Evolutionary conservation across 768 basidiomycete species (phyloP).

Genomic region (Collybia sp.): DNA sequence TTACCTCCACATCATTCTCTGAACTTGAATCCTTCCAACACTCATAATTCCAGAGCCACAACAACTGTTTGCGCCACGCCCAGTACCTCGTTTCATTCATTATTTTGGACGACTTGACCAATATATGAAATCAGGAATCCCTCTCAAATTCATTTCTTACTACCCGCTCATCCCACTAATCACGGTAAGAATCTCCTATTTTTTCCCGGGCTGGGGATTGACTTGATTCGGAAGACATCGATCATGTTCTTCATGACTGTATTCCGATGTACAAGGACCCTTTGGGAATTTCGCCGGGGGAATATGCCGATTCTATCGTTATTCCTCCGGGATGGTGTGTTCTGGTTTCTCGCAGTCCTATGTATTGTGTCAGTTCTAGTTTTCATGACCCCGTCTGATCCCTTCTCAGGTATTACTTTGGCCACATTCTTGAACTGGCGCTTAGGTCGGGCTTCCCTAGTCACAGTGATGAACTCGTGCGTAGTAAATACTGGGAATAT

Average conservation of each 20-base stretch:
- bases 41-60: too few relatives aligned
- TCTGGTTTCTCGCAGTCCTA: conserved; percentile 7
- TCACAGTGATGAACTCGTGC: neutral
- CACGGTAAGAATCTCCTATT: too few relatives aligned
- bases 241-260: conserved; percentile 4
- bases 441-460: neutral
- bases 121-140: too few relatives aligned
- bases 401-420: neutral
- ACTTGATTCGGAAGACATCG: neutral
- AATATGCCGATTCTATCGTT: conserved; percentile 3
- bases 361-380: neutral
- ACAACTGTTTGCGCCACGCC: too few relatives aligned
- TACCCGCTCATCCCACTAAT: too few relatives aligned
- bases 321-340: conserved; percentile 5
- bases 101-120: too few relatives aligned
- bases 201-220: too few relatives aligned
- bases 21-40: too few relatives aligned
- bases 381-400: neutral
- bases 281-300: neutral
- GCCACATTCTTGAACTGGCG: neutral
- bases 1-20: too few relatives aligned
- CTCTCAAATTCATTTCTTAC: too few relatives aligned
- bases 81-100: too few relatives aligned
- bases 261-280: conserved; percentile 3
- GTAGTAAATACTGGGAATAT: neutral